Evolutionary conservation across 2,329 filamentous ascomycete species (phyloP), one percentile per base, ranked within the genome.

Genomic region (Lasiodiplodia hormozganensis): DNA sequence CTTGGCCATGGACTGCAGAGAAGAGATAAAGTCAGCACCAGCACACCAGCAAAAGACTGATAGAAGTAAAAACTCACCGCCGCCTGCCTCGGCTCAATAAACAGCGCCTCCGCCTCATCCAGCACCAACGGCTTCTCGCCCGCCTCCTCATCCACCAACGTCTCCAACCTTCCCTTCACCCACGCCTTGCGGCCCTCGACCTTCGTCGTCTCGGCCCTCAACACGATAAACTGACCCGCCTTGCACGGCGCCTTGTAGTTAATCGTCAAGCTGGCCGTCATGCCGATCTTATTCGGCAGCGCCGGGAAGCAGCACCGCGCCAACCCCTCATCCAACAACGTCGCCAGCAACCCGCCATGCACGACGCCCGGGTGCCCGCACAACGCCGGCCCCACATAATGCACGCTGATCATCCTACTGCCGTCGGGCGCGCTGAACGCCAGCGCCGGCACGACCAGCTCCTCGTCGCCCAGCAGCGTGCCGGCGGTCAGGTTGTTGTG

Each of bases 131-230:
- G 84, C 73, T 82, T 83, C 31, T 85, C 82, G 69, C 72, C 92
- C 72, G 88, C 88, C 0, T 89, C 91, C 79, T 94, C 91, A 31
- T 89, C 92, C 65, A 93, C 80, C 70, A 98, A 81, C 67, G 92
- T 90, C 85, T 97, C 94, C 74, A 98, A 90, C 73, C 88, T 87
- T 1, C 93, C 96, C 81, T 92, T 90, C 1, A 97, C 93, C 93
- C 93, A 97, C 14, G 94, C 95, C 83, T 98, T 98, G 70, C 96
- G 86, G 0, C 96, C 95, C 77, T 98, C 94, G 1, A 95, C 92
- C 82, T 91, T 94, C 11, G 88, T 90, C 23, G 94, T 97, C 77
- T 89, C 87, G 4, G 93, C 94, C 70, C 87, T 86, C 69, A 99
- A 82, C 53, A 97, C 92, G 36, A 96, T 83, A 76, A 91, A 96